These are phyloP conservation scores for Fusarium brachygibbosum DNA, from an alignment of 2,329 filamentous ascomycete species.

Conservation along the genomic window DNA sequence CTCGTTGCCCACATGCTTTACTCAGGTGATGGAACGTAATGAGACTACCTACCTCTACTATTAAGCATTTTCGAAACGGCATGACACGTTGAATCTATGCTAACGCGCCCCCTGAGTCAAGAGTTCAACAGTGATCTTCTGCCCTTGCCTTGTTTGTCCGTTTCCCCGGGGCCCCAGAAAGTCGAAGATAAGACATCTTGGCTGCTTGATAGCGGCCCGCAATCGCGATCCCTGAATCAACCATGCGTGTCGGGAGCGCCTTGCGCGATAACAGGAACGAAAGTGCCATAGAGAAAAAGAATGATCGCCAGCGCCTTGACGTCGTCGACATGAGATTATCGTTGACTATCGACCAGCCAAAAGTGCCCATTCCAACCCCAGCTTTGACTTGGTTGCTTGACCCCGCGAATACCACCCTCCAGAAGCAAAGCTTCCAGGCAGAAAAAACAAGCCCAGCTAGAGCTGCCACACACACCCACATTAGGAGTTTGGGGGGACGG, in stretches of 20 bases:
- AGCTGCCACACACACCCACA: conserved; percentile 29
- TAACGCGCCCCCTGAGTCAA: conserved; percentile 30
- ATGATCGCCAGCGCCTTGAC: conserved; percentile 37
- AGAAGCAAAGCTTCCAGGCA: conserved; percentile 19
- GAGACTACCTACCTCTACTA: conserved; percentile 2
- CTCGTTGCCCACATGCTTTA: conserved; percentile 36
- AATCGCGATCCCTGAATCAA: conserved; percentile 22
- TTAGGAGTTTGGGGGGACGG: conserved; percentile 22
- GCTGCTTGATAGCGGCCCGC: conserved; percentile 25
- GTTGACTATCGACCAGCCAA: conserved; percentile 38
- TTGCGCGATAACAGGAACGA: conserved; percentile 17
- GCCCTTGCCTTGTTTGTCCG: conserved; percentile 22
- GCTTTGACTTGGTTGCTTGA: conserved; percentile 29
- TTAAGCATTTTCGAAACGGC: conserved; percentile 18
- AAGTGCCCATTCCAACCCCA: conserved; percentile 36
- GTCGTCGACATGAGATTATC: conserved; percentile 28
- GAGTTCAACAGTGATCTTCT: conserved; percentile 10
- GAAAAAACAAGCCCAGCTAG: conserved; percentile 11
- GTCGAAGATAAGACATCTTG: conserved; percentile 35
- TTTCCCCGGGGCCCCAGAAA: conserved; percentile 38
- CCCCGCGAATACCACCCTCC: conserved; percentile 43
- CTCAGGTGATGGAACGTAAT: conserved; percentile 19
- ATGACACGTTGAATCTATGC: conserved; percentile 11
- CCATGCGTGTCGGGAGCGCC: conserved; percentile 17
- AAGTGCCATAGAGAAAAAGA: conserved; percentile 7